Evolutionary conservation across 2,329 filamentous ascomycete species (phyloP), one percentile per base, ranked within the genome.

Genomic region (Penicillium sp.): DNA sequence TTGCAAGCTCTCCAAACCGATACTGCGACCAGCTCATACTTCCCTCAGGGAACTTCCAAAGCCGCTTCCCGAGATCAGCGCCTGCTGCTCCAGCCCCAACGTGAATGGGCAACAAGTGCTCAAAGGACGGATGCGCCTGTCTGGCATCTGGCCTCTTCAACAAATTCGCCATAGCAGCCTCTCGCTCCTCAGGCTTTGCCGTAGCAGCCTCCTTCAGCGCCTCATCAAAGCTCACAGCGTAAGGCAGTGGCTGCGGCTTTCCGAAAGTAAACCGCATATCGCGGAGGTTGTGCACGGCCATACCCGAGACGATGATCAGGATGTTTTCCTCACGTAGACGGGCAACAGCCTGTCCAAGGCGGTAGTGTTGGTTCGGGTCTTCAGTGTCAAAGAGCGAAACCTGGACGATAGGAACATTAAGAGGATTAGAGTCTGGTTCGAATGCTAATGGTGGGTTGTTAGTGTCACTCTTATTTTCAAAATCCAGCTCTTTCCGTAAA

Each of bases 281-380:
- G 1, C 82, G 78, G 33, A 89, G 75, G 62, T 89, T 89, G 64
- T 89, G 87, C 22, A 89, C 88, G 0, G 87, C 86, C 87, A 91
- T 90, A 11, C 89, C 89, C 0, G 87, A 87, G 23, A 83, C 83
- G 44, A 92, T 82, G 56, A 92, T 85, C 47, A 88, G 78, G 49
- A 90, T 79, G 18, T 83, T 83, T 51, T 89, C 82, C 15, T 89
- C 84, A 15, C 89, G 82, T 1, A 92, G 79, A n/a, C 79, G 72
- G 8, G 83, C 75, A 2, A 92, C 77, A 1, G 88, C 88, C 54
- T 82, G 79, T 1, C 89, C 89, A 2, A 92, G 81, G 3, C 77
- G 78, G 71, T 87, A 88, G 68, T 92, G 89, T 66, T 82, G 79
- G 56, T 82, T 78, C 0, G 86, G 82, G 55, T 89, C 82, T 60